phyloP scores from a whole-genome alignment of 2,329 filamentous ascomycete species.

The Fusarium sp. region DNA sequence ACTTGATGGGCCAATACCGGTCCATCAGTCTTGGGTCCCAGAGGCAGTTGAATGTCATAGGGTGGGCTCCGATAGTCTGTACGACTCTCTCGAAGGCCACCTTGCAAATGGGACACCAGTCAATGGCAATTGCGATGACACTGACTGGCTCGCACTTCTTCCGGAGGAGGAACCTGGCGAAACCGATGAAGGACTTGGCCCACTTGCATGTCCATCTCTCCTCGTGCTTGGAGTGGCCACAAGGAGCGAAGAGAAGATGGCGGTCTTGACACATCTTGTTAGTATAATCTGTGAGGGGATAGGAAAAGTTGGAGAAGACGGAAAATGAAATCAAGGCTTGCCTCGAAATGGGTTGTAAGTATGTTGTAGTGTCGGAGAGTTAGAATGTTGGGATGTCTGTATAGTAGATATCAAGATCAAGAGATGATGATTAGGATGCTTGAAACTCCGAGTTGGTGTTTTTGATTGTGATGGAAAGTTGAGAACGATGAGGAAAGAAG shows the following conservation, averaged over 20 bases:
- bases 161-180: neutral
- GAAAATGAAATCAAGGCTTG: neutral
- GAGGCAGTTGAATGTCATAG: neutral
- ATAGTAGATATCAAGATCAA: neutral
- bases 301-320: neutral
- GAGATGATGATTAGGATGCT: neutral
- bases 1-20: slow-evolving; percentile 12
- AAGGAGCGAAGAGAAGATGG: slow-evolving; percentile 3
- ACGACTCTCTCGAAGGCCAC: neutral
- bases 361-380: neutral
- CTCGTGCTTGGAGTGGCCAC: neutral
- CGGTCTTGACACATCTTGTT: slow-evolving; percentile 1
- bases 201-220: neutral
- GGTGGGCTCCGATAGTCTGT: neutral
- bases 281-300: neutral
- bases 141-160: neutral
- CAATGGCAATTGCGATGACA: neutral
- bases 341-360: neutral
- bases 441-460: neutral
- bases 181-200: neutral
- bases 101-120: slow-evolving; percentile 4
- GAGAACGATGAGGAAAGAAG: neutral
- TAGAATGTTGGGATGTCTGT: neutral
- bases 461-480: neutral
- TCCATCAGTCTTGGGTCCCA: slow-evolving; percentile 3